Percentiles rank a stretch among this genome's conserved stretches.
Conservation (phyloP, 306 rosid genomes). For the Quercus cerris region DNA sequence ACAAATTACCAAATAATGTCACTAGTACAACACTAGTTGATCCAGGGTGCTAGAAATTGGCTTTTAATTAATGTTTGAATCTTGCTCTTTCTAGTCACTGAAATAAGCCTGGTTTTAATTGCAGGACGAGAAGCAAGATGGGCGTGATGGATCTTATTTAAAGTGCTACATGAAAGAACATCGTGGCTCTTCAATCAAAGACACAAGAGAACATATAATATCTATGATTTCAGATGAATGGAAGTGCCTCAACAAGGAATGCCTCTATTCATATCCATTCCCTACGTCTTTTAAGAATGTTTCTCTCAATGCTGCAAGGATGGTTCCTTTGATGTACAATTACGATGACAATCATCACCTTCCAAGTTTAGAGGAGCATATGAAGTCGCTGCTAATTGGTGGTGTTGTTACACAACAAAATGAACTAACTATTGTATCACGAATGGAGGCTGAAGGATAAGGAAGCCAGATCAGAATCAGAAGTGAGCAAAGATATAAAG, state of each 20-base stretch:
- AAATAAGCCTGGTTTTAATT: not conserved
- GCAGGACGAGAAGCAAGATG: slow-evolving; percentile 8
- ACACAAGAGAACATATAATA: slow-evolving; percentile 19
- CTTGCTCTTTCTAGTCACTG: too few relatives aligned
- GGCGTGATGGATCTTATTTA: slow-evolving; percentile 35
- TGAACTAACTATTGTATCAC: too few relatives aligned
- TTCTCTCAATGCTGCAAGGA: slow-evolving; percentile 33
- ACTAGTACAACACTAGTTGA: too few relatives aligned
- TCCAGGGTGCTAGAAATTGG: too few relatives aligned
- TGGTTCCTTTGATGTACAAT: slow-evolving; percentile 45
- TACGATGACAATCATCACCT: slow-evolving; percentile 35
- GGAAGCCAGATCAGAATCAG: too few relatives aligned
- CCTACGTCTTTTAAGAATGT: slow-evolving; percentile 20
- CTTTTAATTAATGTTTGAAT: too few relatives aligned
- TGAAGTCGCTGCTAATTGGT: slow-evolving; percentile 25
- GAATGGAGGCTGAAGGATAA: too few relatives aligned
- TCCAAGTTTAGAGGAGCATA: slow-evolving; percentile 33
- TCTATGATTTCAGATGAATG: slow-evolving; percentile 38
- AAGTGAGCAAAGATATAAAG: too few relatives aligned
- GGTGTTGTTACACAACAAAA: not conserved
- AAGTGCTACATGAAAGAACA: slow-evolving; percentile 34
- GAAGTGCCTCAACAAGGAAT: slow-evolving; percentile 51
- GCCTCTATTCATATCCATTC: slow-evolving; percentile 23
- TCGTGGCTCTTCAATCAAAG: not conserved
- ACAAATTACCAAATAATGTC: too few relatives aligned